Evolutionary conservation across 805 yeast species (phyloP).

Genomic region (Lipomyces lipofer): DNA sequence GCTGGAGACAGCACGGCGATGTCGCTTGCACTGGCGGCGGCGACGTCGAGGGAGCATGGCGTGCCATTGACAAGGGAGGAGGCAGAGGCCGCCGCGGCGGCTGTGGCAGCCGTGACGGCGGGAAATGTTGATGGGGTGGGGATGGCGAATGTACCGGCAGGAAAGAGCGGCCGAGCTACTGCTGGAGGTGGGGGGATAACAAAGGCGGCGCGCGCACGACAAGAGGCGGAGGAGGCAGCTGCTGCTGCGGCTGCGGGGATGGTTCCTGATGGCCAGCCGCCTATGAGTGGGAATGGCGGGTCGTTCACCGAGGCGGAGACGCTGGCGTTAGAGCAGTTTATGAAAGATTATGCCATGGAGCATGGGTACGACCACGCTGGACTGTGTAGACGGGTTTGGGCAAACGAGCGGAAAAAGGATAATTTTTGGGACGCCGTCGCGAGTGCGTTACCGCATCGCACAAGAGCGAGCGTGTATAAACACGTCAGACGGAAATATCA

Average conservation of each 20-base stretch:
- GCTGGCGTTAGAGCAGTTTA: conserved; percentile 69
- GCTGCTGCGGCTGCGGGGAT: conserved; percentile 1
- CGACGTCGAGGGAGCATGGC: conserved; percentile 11
- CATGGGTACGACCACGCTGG: conserved; percentile 63
- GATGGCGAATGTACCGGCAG: conserved; percentile 12
- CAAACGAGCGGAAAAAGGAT: conserved; percentile 79
- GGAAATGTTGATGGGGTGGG: no score
- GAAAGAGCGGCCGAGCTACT: neutral
- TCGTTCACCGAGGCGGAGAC: conserved; percentile 65
- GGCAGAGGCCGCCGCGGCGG: conserved; percentile 25
- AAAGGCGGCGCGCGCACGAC: neutral
- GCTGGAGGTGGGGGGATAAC: neutral
- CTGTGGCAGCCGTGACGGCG: conserved; percentile 24
- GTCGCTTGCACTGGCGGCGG: conserved; percentile 19
- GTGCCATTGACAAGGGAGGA: conserved; percentile 17
- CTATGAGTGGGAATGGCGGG: conserved; percentile 34
- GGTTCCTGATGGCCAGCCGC: neutral
- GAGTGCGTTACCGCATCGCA: conserved; percentile 76
- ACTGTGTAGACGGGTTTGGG: conserved; percentile 84
- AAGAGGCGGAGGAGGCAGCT: conserved; percentile 4
- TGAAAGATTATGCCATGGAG: conserved; percentile 65
- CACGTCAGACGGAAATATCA: conserved; percentile 91
- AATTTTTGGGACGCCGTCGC: conserved; percentile 85
- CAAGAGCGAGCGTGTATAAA: conserved; percentile 87
- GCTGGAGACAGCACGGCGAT: conserved; percentile 9